Conservation (phyloP, 148 eudicot genomes). For the Simmondsia chinensis region DNA sequence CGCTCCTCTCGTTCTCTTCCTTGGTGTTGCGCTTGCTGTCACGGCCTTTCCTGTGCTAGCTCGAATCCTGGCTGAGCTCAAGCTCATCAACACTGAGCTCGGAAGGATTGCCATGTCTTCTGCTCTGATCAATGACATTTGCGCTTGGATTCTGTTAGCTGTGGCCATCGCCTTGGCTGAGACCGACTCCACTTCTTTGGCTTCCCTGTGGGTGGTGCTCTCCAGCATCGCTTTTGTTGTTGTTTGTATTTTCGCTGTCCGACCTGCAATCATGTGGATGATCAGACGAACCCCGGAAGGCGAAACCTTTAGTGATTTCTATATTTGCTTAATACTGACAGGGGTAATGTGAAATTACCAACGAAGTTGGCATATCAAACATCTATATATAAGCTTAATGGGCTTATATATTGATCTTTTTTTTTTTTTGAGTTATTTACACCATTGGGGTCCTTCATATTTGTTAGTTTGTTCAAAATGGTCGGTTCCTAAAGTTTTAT, state of each 20-base stretch:
- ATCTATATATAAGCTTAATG: too few species aligned
- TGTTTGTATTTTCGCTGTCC: conserved; percentile 31
- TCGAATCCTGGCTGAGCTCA: conserved; percentile 66
- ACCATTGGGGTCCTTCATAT: too few species aligned
- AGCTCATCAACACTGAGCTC: conserved; percentile 56
- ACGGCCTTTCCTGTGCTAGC: conserved; percentile 75
- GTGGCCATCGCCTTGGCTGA: conserved; percentile 60
- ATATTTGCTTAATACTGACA: conserved; percentile 45
- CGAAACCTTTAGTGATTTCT: conserved; percentile 47
- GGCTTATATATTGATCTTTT: too few species aligned
- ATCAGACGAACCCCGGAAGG: conserved; percentile 52
- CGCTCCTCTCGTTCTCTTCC: conserved; percentile 36
- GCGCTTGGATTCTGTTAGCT: conserved; percentile 64
- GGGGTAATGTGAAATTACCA: too few species aligned
- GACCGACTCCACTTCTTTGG: conserved; percentile 17
- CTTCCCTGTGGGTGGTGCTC: conserved; percentile 49
- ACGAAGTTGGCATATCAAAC: too few species aligned
- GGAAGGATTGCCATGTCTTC: conserved; percentile 68
- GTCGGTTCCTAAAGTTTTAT: too few species aligned
- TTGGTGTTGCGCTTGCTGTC: conserved; percentile 55
- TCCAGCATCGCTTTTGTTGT: conserved; percentile 29
- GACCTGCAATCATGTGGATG: conserved; percentile 48
- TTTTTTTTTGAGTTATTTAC: too few species aligned
- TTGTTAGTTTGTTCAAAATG: too few species aligned
- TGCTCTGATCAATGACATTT: conserved; percentile 55